Percentiles rank a stretch among this genome's conserved stretches.
phyloP scores from a whole-genome alignment of 495 filamentous ascomycete genomes.

The Penicillium flavigenum region DNA sequence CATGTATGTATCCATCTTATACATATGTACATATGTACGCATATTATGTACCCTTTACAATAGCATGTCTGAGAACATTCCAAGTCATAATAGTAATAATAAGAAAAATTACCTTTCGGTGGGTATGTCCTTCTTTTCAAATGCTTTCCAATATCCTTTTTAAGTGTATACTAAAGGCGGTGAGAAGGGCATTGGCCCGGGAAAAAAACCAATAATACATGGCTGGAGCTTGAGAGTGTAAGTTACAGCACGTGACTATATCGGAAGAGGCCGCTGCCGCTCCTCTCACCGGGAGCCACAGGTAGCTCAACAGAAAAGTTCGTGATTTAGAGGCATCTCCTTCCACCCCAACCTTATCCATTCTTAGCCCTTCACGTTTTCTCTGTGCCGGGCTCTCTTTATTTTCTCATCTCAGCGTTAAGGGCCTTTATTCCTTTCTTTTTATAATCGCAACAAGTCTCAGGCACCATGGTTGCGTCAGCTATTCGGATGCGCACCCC shows the following conservation, averaged over 20 bases:
- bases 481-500: constrained; percentile 50
- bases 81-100: neutral
- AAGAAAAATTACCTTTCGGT: accelerated
- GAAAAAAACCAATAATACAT: neutral
- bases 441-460: constrained; percentile 32
- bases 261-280: constrained; percentile 23
- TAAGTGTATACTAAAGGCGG: neutral
- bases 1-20: too few relatives aligned
- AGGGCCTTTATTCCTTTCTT: constrained; percentile 31
- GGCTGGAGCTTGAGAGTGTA: neutral
- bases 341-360: constrained; percentile 34
- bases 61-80: neutral
- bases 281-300: constrained; percentile 25
- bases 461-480: constrained; percentile 46
- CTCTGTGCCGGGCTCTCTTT: constrained; percentile 14
- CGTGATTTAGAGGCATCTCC: constrained; percentile 30
- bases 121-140: neutral
- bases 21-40: too few relatives aligned
- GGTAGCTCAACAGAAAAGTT: constrained; percentile 51
- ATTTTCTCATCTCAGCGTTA: constrained; percentile 27
- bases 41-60: too few relatives aligned
- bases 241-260: constrained; percentile 19
- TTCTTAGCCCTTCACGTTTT: constrained; percentile 32
- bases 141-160: neutral
- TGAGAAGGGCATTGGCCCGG: neutral